These are phyloP conservation scores for Berkeleyomyces rouxiae DNA, from an alignment of 2,329 filamentous ascomycete genomes.

Conservation along the genomic window DNA sequence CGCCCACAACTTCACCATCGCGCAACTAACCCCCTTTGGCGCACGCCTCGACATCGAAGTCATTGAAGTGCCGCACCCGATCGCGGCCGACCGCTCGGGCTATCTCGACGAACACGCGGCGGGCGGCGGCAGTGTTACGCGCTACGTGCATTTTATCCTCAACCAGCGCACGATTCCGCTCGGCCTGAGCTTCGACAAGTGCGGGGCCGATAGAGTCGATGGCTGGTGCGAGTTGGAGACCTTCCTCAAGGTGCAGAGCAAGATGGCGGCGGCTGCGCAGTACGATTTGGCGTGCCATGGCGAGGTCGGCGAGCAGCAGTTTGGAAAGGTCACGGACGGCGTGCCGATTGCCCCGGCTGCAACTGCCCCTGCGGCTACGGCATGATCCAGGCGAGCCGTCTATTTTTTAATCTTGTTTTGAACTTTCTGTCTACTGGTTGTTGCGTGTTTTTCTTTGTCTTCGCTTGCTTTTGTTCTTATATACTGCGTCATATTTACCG, in stretches of 20 bases:
- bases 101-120: conserved; percentile 34
- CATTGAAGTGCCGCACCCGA: conserved; percentile 48
- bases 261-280: conserved; percentile 38
- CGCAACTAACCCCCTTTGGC: conserved; percentile 54
- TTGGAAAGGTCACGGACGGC: conserved; percentile 26
- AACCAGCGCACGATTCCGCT: conserved; percentile 60
- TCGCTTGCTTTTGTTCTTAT: background rate
- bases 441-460: background rate
- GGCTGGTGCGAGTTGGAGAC: conserved; percentile 62
- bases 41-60: conserved; percentile 59
- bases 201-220: conserved; percentile 44
- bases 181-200: conserved; percentile 47
- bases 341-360: conserved; percentile 17
- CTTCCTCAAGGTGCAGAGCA: conserved; percentile 46
- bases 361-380: background rate
- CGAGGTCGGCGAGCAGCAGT: conserved; percentile 25
- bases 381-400: conserved; percentile 6
- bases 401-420: conserved; percentile 17
- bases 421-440: conserved; percentile 12
- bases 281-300: conserved; percentile 53
- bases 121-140: conserved; percentile 25
- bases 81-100: conserved; percentile 36
- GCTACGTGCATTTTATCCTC: conserved; percentile 57
- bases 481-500: background rate
- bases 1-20: conserved; percentile 45